Evolutionary conservation across 1,284 basidiomycete genomes (phyloP), one percentile per base, ranked within the genome.

Genomic region (Cutaneotrichosporon sp.): DNA sequence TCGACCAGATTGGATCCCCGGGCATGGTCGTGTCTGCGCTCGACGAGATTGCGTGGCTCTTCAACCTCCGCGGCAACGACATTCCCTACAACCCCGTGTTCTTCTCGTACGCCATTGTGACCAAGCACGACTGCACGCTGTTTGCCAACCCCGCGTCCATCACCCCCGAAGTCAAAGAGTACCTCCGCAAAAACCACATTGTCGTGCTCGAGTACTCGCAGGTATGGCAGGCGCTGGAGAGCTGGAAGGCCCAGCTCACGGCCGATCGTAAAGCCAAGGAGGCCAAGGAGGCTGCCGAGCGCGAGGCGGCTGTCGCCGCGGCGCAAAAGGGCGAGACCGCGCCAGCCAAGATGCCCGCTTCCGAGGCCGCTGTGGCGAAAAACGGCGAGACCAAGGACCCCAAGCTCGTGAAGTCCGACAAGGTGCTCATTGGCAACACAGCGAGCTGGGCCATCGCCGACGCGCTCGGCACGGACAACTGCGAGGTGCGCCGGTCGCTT

Each of bases 11-110:
- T 61, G 82, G 86, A 14, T 80, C 80, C 1, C 80, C 81, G 33
- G 86, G 85, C 1, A 75, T 87, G 37, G 84, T 92, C 4, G 80
- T 94, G 9, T 86, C 80, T 20, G 83, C 85, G 78, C 81, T 97
- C 8, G 91, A 94, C 69, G 91, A 94, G 68, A 83, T 90, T 42
- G 90, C 89, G 0, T 92, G 94, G 94, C 71, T 96, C 26, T 90
- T 97, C 77, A 97, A 97, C 74, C 78, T 98, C 40, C 84, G 94
- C 56, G 92, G 93, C 1, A 83, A 84, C 2, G 93, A 97, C 70
- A 94, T 97, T 58, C 85, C 86, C 36, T 97, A 83, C 77, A 97
- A 96, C 68, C 91, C 91, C 59, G 93, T 98, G 20, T 97, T 98
- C 78, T 96, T 97, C 68, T 84, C 88, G 0, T 97, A 93, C 69